Conservation (phyloP, 768 basidiomycete genomes). For the Lactarius deliciosus region DNA sequence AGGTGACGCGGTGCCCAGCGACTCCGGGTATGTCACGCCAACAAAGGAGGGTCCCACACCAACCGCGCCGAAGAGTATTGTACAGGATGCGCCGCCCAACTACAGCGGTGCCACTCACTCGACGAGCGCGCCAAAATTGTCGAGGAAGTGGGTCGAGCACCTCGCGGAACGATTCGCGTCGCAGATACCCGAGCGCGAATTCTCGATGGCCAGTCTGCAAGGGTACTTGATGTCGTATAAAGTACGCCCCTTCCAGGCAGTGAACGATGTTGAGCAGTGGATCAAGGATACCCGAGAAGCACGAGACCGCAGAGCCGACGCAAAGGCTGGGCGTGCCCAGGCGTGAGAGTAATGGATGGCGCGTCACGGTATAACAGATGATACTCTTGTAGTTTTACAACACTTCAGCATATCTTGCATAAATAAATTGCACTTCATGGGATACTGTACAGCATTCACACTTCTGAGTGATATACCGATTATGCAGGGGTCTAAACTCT, state of each 20-base stretch:
- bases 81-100: background rate
- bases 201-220: constrained; percentile 47
- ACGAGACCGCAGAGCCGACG: constrained; percentile 30
- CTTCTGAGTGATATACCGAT: background rate
- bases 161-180: constrained; percentile 60
- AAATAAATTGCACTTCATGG: background rate
- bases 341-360: background rate
- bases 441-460: background rate
- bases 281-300: constrained; percentile 44
- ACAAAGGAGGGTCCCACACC: constrained; percentile 12
- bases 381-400: background rate
- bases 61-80: background rate
- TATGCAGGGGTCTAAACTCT: no score
- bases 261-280: constrained; percentile 47
- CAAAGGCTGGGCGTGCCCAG: background rate
- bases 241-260: constrained; percentile 54
- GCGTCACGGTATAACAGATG: background rate
- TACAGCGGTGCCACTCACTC: constrained; percentile 22
- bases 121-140: constrained; percentile 40
- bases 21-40: constrained; percentile 28
- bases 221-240: constrained; percentile 76
- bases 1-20: constrained; percentile 30
- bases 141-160: constrained; percentile 38
- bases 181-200: constrained; percentile 47
- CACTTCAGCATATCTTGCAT: background rate